phyloP scores from a whole-genome alignment of 139 green algal species.

The Yamagishiella unicocca region DNA sequence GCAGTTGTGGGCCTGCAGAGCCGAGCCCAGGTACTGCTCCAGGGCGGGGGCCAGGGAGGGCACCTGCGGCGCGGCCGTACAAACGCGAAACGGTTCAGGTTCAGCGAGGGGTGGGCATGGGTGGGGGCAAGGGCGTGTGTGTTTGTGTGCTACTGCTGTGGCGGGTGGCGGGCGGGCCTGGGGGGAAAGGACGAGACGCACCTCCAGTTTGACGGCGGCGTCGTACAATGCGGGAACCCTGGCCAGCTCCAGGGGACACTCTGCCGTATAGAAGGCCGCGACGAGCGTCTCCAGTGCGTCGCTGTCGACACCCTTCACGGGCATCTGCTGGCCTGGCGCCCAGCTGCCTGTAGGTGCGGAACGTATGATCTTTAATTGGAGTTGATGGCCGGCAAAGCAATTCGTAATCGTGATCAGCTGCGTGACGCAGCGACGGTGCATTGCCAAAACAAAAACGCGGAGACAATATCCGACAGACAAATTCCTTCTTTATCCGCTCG shows the following conservation, averaged over 20 bases:
- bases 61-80: not conserved
- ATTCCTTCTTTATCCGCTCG: too few relatives aligned
- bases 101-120: too few relatives aligned
- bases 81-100: not conserved
- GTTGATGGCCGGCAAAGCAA: too few relatives aligned
- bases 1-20: constrained; percentile 33
- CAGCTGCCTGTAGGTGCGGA: constrained; percentile 29
- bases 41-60: constrained; percentile 21
- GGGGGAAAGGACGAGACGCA: not conserved
- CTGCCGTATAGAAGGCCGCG: constrained; percentile 8
- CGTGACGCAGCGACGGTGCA: too few relatives aligned
- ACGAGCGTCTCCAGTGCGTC: constrained; percentile 41
- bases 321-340: constrained; percentile 33
- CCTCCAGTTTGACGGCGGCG: constrained; percentile 39
- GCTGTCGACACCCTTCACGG: constrained; percentile 40
- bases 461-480: too few relatives aligned
- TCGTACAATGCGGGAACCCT: constrained; percentile 40
- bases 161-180: not conserved
- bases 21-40: constrained; percentile 16
- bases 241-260: constrained; percentile 17
- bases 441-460: too few relatives aligned
- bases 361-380: too few relatives aligned
- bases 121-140: too few relatives aligned
- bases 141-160: too few relatives aligned
- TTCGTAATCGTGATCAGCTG: too few relatives aligned